Evolutionary conservation across 345 rosid genomes (phyloP).

Genomic region (Pistacia atlantica): DNA sequence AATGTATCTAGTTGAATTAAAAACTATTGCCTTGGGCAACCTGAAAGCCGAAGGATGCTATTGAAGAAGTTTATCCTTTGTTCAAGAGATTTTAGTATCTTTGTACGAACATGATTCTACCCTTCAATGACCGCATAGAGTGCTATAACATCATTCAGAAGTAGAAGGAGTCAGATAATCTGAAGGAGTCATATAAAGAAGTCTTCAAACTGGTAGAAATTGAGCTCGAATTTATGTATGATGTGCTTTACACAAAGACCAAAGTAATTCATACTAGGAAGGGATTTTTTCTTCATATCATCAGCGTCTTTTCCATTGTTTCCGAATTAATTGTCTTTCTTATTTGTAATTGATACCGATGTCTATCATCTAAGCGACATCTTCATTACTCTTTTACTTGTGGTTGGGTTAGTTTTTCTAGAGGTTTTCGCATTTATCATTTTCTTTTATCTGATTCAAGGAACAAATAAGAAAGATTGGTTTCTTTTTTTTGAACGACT

Average conservation of each 20-base stretch:
- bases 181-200: too few species aligned
- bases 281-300: constrained; percentile 25
- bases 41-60: too few species aligned
- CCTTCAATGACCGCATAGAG: constrained; percentile 23
- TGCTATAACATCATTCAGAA: background rate
- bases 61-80: constrained; percentile 26
- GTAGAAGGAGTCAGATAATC: too few species aligned
- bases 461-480: too few species aligned
- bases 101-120: constrained; percentile 29
- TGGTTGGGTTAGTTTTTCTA: background rate
- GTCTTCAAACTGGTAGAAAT: constrained; percentile 35
- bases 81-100: constrained; percentile 31
- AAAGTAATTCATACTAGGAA: constrained; percentile 1
- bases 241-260: constrained; percentile 42
- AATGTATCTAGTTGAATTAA: too few species aligned
- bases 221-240: constrained; percentile 44
- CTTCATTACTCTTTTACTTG: background rate
- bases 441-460: background rate
- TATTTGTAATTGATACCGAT: background rate
- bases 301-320: background rate
- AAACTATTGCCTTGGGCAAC: too few species aligned
- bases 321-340: background rate
- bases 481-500: too few species aligned
- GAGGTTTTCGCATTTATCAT: background rate
- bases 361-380: background rate